Base-by-base conservation (phyloP, 148 eudicot genomes). In the Camellia sinensis region DNA sequence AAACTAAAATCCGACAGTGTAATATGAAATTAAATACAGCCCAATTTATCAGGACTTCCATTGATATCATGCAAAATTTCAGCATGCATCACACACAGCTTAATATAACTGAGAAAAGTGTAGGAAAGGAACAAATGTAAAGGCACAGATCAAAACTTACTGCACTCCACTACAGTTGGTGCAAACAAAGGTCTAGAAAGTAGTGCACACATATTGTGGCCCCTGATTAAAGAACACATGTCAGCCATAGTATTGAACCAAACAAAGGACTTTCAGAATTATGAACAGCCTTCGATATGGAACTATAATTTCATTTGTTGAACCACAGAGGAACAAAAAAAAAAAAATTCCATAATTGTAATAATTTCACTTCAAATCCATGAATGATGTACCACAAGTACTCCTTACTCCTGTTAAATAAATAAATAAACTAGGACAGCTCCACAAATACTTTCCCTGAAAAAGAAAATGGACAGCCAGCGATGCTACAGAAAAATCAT, bases 191-290 rank as follows among this genome's bases (percentile, higher is more conserved):
- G 90, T 90, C 92, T 88, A 84, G 78, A 90, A 90, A 19, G 90
- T 89, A 7, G 91, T 87, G 87, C 93, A 90, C 76, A 89, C 89
- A 80, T 90, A 90, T 73, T 90, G 93, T 2, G 93, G 93, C 73
- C 91, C 93, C 93, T 90, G 86, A 4, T 80, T 62, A 29, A 67
- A 68, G 57, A 82, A 43, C 50, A 73, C 12, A 69, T 17, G 48
- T 22, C 8, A 73, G 62, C 60, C 46, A 73, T 37, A 21, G 76
- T 14, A 13, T 22, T 2, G 17, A 12, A 48, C 57, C 14, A 77
- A 40, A 21, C 46, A 15, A 29, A 21, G 1, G 19, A 57, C 62
- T 21, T n/a, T 21, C 46, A 8, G 15, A 48, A 43, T 13, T 29
- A 53, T 13, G 44, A 48, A 65, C 13, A 19, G 11, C 71, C 61